Evolutionary conservation across 1,139 yeast genomes (phyloP), one percentile per base, ranked within the genome.

Genomic region (Candida sanyaensis): DNA sequence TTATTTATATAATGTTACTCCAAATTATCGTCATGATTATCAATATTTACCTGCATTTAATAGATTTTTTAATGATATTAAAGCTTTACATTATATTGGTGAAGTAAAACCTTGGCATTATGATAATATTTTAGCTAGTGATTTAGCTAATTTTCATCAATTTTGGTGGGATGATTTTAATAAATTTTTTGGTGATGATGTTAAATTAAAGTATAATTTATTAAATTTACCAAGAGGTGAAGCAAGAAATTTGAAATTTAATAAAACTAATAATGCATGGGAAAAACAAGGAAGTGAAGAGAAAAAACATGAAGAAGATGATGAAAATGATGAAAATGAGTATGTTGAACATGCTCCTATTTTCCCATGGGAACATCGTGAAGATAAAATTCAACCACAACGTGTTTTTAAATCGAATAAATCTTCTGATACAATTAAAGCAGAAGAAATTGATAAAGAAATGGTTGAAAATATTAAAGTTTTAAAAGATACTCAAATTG

Each of bases 311-410:
- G 9, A 26, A 26, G 23, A 12, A 11, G 34, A 13, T 9, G 42
- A 30, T 23, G 43, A n/a, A n/a, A n/a, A 34, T 33, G 12, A 17
- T 9, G 29, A 28, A 28, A 40, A 32, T 31, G 49, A 31, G 17
- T 37, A 12, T 13, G 36, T 37, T 17, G 12, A 27, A 38, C 44
- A 50, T 42, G 33, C 42, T 30, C 66, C 73, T 2, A 59, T 75
- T n/a, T 75, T 75, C 64, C 80, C 80, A 1, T 75, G 80, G 79
- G 79, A 73, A 53, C 52, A 57, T n/a, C 55, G 67, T 31, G 51
- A 50, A 21, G 60, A 56, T 13, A 41, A 41, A 34, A 26, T 27
- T 13, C 33, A 41, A 11, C 50, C 48, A 21, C 44, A 36, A 61
- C 53, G 64, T 44, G 50, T 52, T n/a, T 58, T 58, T 44, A 46